Evolutionary conservation across 73 alveolate species (phyloP).

Genomic region (Paramecium biaurelia): DNA sequence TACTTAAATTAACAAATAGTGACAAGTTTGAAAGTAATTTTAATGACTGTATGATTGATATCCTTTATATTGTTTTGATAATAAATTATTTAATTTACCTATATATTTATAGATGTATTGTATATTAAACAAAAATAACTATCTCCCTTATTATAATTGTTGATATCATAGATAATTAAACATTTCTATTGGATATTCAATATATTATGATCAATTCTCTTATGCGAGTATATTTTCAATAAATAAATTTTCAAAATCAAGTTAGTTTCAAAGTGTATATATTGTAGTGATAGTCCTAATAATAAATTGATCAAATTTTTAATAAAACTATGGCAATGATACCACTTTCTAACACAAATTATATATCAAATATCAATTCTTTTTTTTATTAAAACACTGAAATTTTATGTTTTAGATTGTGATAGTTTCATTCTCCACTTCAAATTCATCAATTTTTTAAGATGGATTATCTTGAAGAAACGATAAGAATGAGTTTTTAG

Average conservation of each 20-base stretch:
- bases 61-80: no score
- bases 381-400: neutral
- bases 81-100: no score
- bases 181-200: no score
- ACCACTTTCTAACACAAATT: neutral
- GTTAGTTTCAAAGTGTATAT: no score
- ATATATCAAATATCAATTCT: neutral
- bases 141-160: no score
- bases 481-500: neutral
- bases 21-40: slow-evolving; percentile 29
- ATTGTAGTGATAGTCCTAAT: no score
- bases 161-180: no score
- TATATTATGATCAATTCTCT: no score
- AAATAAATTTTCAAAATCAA: no score
- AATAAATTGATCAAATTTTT: neutral
- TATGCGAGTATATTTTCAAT: no score
- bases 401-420: neutral
- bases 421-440: neutral
- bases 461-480: neutral
- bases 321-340: neutral
- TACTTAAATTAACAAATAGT: neutral
- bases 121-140: no score
- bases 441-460: neutral
- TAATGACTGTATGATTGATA: slow-evolving; percentile 41
- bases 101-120: no score